Conservation (phyloP, 1,139 yeast species). For the Hyphopichia buzzinii region DNA sequence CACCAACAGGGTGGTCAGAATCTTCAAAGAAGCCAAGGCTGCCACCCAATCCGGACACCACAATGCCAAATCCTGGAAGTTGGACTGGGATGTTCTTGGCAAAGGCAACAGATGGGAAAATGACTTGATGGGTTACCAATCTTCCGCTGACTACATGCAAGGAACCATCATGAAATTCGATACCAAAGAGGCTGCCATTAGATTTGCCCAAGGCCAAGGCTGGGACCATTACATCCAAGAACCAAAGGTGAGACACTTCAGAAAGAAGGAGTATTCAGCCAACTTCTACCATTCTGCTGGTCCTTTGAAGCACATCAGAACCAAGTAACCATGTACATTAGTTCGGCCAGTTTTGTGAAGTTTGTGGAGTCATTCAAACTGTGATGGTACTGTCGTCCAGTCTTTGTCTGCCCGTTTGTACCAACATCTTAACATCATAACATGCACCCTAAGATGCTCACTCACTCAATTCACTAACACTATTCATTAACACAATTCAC, state of each 20-base stretch:
- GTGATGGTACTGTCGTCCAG: no score
- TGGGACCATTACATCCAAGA: conserved; percentile 85
- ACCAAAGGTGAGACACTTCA: conserved; percentile 72
- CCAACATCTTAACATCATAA: no score
- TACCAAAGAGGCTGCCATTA: conserved; percentile 72
- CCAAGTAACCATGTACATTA: conserved; percentile 49
- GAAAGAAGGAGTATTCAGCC: conserved; percentile 70
- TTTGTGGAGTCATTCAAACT: background rate
- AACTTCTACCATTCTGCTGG: conserved; percentile 72
- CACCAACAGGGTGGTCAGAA: conserved; percentile 68
- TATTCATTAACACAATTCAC: no score
- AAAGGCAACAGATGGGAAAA: conserved; percentile 88
- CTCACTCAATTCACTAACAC: no score
- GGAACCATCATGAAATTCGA: conserved; percentile 78
- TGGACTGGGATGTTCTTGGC: conserved; percentile 82
- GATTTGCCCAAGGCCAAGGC: conserved; percentile 81
- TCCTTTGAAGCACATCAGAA: conserved; percentile 78
- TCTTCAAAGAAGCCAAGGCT: conserved; percentile 72
- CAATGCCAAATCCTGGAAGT: conserved; percentile 62
- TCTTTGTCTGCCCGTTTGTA: no score
- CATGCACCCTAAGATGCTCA: no score
- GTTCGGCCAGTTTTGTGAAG: no score
- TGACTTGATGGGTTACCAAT: conserved; percentile 83
- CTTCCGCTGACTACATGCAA: conserved; percentile 83
- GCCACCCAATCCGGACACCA: conserved; percentile 77